Conservation (phyloP, 2,329 filamentous ascomycete genomes). For the Cercospora brassicicola region DNA sequence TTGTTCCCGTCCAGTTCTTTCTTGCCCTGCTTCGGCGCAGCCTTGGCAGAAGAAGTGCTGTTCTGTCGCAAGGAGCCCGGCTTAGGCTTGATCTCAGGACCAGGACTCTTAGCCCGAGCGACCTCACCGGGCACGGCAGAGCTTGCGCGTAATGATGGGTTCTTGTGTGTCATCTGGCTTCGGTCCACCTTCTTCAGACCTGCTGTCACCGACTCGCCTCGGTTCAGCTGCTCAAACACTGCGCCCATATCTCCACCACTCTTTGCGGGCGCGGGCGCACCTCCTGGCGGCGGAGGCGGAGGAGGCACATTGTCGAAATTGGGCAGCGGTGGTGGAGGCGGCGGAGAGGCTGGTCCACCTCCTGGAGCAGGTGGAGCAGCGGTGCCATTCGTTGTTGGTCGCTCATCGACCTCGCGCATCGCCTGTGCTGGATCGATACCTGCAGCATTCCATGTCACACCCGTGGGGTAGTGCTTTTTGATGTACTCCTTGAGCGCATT, state of each 20-base stretch:
- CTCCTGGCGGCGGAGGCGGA: constrained; percentile 54
- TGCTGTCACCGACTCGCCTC: constrained; percentile 82
- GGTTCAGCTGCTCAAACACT: constrained; percentile 89
- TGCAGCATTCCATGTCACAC: constrained; percentile 84
- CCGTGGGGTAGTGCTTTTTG: constrained; percentile 76
- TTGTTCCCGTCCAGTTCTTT: constrained; percentile 68
- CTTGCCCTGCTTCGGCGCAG: constrained; percentile 38
- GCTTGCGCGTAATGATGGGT: constrained; percentile 75
- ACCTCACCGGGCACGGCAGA: constrained; percentile 65
- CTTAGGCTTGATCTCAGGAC: constrained; percentile 69
- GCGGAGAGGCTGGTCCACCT: constrained; percentile 61
- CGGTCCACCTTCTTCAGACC: constrained; percentile 90
- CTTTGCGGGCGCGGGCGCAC: constrained; percentile 54
- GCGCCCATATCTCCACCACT: constrained; percentile 68
- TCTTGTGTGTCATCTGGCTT: constrained; percentile 98
- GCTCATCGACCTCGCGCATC: constrained; percentile 57
- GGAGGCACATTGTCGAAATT: constrained; percentile 53
- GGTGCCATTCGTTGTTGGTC: constrained; percentile 38
- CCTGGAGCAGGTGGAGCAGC: constrained; percentile 56
- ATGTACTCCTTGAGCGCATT: constrained; percentile 79
- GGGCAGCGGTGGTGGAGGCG: constrained; percentile 63
- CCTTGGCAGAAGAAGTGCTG: constrained; percentile 29
- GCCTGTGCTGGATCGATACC: constrained; percentile 70
- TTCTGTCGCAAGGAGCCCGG: constrained; percentile 53
- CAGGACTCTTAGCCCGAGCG: constrained; percentile 74